Conservation (phyloP, 2,329 filamentous ascomycete species). For the Delphinella strobiligena region DNA sequence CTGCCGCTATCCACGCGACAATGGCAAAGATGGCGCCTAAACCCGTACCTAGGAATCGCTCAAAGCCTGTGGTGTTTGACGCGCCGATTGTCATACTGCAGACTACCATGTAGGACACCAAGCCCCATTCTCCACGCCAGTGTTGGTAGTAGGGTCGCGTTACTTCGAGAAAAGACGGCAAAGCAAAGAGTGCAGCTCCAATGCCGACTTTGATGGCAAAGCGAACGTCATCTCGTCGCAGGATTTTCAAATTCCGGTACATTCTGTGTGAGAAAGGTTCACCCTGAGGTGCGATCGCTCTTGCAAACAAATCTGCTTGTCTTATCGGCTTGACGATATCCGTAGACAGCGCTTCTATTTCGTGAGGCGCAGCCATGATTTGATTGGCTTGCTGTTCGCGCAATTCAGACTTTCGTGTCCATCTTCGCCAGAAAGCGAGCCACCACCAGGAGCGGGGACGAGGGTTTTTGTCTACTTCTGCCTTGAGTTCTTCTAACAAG, state of each 20-base stretch:
- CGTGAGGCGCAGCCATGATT: not conserved
- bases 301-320: constrained; percentile 19
- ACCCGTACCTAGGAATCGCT: constrained; percentile 76
- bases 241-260: constrained; percentile 42
- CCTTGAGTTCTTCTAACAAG: constrained; percentile 73
- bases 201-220: constrained; percentile 91
- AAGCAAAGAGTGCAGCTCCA: constrained; percentile 77
- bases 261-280: constrained; percentile 20
- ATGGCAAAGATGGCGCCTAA: constrained; percentile 68
- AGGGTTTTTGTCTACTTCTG: constrained; percentile 49
- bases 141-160: constrained; percentile 71
- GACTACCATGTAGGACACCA: constrained; percentile 95
- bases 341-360: constrained; percentile 13
- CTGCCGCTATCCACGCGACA: constrained; percentile 63
- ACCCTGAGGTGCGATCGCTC: constrained; percentile 7
- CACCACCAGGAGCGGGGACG: constrained; percentile 66
- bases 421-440: constrained; percentile 61
- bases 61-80: constrained; percentile 81
- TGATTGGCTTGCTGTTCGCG: constrained; percentile 11
- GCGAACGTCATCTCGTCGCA: constrained; percentile 53
- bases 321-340: constrained; percentile 18
- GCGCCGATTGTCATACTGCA: constrained; percentile 96
- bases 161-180: constrained; percentile 70
- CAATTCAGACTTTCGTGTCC: constrained; percentile 5
- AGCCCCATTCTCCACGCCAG: constrained; percentile 94